Base-by-base conservation (phyloP, 257 asterid genomes). In the Fraxinus cuspidata region DNA sequence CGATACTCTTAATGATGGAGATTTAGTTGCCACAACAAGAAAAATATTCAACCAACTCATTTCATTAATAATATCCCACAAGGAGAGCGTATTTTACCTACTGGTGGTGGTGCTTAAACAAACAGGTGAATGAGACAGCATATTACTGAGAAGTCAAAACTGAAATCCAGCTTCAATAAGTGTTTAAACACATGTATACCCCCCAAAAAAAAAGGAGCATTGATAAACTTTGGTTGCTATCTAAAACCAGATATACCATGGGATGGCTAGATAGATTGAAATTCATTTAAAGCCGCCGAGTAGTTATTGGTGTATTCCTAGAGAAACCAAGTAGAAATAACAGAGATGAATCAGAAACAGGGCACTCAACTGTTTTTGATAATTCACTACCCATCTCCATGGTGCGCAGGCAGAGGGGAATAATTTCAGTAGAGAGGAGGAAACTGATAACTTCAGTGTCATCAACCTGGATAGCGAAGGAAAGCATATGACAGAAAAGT, bases 311-410 rank as follows among this genome's bases (percentile, higher is more conserved):
- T 38, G 77, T 31, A 66, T 29, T 18, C 16, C 38, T 32, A 77
- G 73, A 34, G 63, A 73, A 37, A 65, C 25, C 42, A 71, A 79
- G 23, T 32, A 68, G 66, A 75, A 77, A 6, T 18, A 58, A 66
- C 25, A 66, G 15, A 51, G 67, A 49, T 37, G 49, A 84, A 74
- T 53, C 44, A 77, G 2, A 35, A 21, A 70, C 76, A 77, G 42
- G 84, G 71, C 86, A 83, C 92, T 84, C 85, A 89, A 90, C 99
- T 76, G 99, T 93, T 87, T 93, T 96, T 64, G 99, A 90, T 69
- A 96, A 85, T 80, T 93, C 97, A 78, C 97, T 93, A 58, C 99
- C 99, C 94, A 92, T 92, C 84, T 96, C 99, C 98, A 96, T 96
- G 44, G 99, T 90, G 60, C 97, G 94, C 76, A 96, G 86, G 87